phyloP scores from a whole-genome alignment of 345 rosid species.

The Clausena lansium region DNA sequence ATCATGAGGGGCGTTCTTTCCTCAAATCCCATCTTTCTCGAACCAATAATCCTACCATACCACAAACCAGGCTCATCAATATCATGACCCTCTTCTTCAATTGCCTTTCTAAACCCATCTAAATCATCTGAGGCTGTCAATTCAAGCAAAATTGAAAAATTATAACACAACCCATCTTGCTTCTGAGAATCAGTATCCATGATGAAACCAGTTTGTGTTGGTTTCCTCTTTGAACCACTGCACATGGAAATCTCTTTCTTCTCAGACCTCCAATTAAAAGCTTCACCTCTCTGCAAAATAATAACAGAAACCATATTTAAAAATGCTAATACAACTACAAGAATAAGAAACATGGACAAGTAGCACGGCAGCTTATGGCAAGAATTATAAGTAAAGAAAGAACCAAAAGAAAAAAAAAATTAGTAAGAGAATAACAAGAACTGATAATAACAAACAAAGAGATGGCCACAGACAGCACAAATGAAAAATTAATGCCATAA shows the following conservation, averaged over 20 bases:
- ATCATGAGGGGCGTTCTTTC: constrained; percentile 88
- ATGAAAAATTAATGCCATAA: not conserved
- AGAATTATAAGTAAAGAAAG: not conserved
- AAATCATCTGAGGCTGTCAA: constrained; percentile 72
- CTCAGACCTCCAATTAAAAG: constrained; percentile 5
- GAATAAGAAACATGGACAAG: constrained; percentile 6
- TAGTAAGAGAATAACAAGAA: not conserved
- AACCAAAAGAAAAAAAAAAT: not conserved
- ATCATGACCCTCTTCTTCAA: constrained; percentile 52
- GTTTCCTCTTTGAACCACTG: constrained; percentile 38
- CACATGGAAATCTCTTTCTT: constrained; percentile 33
- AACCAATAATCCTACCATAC: constrained; percentile 72
- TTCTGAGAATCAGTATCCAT: constrained; percentile 39
- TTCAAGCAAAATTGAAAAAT: constrained; percentile 60
- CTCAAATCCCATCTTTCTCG: constrained; percentile 61
- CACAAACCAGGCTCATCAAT: constrained; percentile 62
- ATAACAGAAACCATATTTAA: constrained; percentile 20
- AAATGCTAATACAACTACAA: constrained; percentile 14
- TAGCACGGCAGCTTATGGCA: not conserved
- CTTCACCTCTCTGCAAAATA: constrained; percentile 19
- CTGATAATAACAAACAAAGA: not conserved
- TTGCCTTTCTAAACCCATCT: constrained; percentile 46
- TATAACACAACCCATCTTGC: constrained; percentile 29
- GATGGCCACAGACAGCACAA: not conserved
- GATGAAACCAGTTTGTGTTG: constrained; percentile 16